Conservation (phyloP, 768 basidiomycete species). For the Suillus subalutaceus region DNA sequence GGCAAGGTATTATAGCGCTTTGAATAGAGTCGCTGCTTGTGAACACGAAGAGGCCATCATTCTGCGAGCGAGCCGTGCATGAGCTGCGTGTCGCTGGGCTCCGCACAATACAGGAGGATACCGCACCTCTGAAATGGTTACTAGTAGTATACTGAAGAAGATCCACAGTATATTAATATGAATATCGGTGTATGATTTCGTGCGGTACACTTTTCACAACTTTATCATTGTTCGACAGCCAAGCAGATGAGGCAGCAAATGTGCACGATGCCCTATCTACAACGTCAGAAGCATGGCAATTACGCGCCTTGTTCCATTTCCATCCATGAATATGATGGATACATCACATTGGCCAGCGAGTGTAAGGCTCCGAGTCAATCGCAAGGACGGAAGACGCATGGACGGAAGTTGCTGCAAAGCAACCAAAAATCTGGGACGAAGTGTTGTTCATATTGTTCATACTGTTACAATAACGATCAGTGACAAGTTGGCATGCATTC, state of each 20-base stretch:
- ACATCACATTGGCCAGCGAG: neutral
- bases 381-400: neutral
- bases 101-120: neutral
- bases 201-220: neutral
- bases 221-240: neutral
- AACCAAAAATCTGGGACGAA: neutral
- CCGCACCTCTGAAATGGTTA: neutral
- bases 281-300: neutral
- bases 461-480: neutral
- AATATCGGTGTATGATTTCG: neutral
- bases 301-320: neutral
- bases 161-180: neutral
- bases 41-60: neutral
- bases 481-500: neutral
- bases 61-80: neutral
- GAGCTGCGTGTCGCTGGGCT: neutral
- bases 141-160: neutral
- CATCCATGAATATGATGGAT: neutral
- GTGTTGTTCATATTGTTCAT: neutral
- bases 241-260: neutral
- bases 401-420: neutral
- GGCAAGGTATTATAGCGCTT: neutral
- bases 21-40: neutral
- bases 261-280: neutral
- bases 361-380: neutral